Evolutionary conservation across 192 early-diverging fungal genomes (phyloP).

Genomic region (Blastocladiella britannica): DNA sequence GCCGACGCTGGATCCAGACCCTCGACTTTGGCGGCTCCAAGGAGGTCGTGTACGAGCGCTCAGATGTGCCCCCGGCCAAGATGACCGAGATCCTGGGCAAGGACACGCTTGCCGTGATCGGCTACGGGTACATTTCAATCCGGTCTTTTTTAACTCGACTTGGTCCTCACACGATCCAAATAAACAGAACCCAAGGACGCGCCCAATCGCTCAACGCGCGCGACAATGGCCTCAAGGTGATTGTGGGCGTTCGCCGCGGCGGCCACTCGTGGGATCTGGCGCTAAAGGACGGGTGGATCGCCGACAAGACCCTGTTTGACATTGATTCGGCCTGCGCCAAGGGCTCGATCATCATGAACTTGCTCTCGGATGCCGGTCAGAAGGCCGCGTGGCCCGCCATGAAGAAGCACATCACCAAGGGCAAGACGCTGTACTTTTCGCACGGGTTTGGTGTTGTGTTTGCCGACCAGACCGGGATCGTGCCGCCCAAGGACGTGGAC

Average conservation of each 20-base stretch:
- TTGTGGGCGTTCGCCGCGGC: conserved; percentile 77
- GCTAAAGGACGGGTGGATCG: conserved; percentile 82
- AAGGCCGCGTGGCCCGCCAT: conserved; percentile 72
- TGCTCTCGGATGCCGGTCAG: conserved; percentile 91
- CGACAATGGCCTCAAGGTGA: conserved; percentile 91
- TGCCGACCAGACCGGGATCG: conserved; percentile 70
- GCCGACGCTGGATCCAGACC: conserved; percentile 67
- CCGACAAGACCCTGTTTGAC: conserved; percentile 83
- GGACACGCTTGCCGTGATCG: conserved; percentile 77
- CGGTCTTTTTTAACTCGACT: too few relatives aligned
- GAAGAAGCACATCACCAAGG: conserved; percentile 71
- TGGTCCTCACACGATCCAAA: too few relatives aligned
- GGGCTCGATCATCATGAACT: conserved; percentile 80
- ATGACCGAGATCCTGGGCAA: conserved; percentile 73
- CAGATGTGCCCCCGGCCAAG: conserved; percentile 84
- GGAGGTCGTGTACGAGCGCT: conserved; percentile 83
- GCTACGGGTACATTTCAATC: too few relatives aligned
- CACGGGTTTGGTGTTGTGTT: conserved; percentile 93
- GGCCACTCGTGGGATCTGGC: conserved; percentile 79
- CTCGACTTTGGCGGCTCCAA: conserved; percentile 82
- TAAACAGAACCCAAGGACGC: conserved; percentile 88
- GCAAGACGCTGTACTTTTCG: conserved; percentile 97
- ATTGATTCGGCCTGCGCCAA: conserved; percentile 76
- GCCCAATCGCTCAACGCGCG: conserved; percentile 83
- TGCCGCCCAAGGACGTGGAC: conserved; percentile 80